Conservation (phyloP, 441 rosid genomes). For the Breynia disticha region DNA sequence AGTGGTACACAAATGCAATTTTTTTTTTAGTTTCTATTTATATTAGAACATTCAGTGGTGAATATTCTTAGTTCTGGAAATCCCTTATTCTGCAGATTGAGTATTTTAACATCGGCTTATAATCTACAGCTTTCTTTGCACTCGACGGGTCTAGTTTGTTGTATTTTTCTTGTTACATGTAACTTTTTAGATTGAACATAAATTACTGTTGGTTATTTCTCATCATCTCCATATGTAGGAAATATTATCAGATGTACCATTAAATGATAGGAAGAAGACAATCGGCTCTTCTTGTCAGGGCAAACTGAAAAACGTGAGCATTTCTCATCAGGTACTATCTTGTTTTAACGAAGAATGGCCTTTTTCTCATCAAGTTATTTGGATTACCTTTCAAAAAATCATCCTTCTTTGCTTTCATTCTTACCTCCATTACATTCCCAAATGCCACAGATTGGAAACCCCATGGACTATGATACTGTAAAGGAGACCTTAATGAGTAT, state of each 20-base stretch:
- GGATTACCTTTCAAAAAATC: background rate
- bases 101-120: too few relatives aligned
- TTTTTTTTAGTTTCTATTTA: too few relatives aligned
- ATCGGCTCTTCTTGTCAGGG: constrained; percentile 27
- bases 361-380: constrained; percentile 2
- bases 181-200: background rate
- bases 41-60: too few relatives aligned
- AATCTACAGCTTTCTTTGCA: too few relatives aligned
- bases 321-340: constrained; percentile 57
- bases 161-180: too few relatives aligned
- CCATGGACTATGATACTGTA: constrained; percentile 67
- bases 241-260: constrained; percentile 77
- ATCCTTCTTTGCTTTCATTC: constrained; percentile 6
- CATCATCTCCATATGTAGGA: constrained; percentile 39
- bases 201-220: constrained; percentile 3
- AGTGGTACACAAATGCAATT: constrained; percentile 26
- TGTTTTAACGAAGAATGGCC: constrained; percentile 3
- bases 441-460: constrained; percentile 69
- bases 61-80: too few relatives aligned
- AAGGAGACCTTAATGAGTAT: constrained; percentile 53
- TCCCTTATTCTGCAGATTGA: too few relatives aligned
- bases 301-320: constrained; percentile 46
- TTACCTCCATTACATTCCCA: constrained; percentile 11
- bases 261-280: constrained; percentile 55
- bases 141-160: too few relatives aligned